These are phyloP conservation scores for Teunomyces lycoperdinae DNA, from an alignment of 805 yeast genomes.

Conservation along the genomic window DNA sequence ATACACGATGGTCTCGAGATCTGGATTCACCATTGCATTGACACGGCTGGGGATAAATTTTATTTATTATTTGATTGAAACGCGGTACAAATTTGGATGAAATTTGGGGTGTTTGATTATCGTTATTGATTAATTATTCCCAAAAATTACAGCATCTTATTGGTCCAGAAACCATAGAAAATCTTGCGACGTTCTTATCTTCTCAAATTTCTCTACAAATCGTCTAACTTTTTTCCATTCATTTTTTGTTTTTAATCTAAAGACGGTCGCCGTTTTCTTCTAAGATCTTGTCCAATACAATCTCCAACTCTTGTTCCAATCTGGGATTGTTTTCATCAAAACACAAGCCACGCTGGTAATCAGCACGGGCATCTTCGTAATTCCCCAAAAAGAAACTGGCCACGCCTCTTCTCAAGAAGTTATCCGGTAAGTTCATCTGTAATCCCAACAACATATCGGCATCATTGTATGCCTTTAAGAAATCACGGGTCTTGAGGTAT, in stretches of 20 bases:
- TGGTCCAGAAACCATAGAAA: not conserved
- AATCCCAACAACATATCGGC: constrained; percentile 62
- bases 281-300: constrained; percentile 46
- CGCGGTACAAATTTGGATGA: too few relatives aligned
- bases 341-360: constrained; percentile 72
- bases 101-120: too few relatives aligned
- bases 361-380: constrained; percentile 58
- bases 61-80: too few relatives aligned
- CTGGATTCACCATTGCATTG: not conserved
- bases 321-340: constrained; percentile 54
- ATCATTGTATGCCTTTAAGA: constrained; percentile 62
- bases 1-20: constrained; percentile 5
- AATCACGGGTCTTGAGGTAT: constrained; percentile 51
- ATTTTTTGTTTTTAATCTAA: not conserved
- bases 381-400: constrained; percentile 61
- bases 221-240: too few relatives aligned
- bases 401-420: constrained; percentile 69
- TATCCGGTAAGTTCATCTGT: constrained; percentile 61
- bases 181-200: too few relatives aligned
- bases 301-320: constrained; percentile 46
- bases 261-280: constrained; percentile 57
- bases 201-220: too few relatives aligned
- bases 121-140: too few relatives aligned
- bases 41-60: not conserved
- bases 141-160: not conserved